phyloP scores from a whole-genome alignment of 495 filamentous ascomycete genomes.

The Xylaria sp. region DNA sequence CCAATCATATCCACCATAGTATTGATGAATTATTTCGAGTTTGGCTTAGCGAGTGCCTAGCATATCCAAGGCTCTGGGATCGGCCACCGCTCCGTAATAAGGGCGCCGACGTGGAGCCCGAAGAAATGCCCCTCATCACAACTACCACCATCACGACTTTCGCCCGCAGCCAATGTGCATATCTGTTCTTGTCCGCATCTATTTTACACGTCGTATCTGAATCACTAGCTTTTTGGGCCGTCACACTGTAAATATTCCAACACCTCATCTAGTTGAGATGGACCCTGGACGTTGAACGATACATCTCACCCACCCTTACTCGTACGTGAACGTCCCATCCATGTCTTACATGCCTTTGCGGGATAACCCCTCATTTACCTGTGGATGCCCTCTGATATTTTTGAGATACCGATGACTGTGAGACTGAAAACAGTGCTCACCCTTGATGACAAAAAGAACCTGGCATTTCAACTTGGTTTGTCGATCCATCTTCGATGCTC shows the following conservation, averaged over 20 bases:
- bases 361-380: constrained; percentile 26
- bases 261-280: not conserved
- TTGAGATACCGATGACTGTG: not conserved
- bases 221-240: constrained; percentile 19
- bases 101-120: constrained; percentile 27
- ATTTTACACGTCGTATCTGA: constrained; percentile 20
- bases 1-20: constrained; percentile 2
- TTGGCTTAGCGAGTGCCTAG: constrained; percentile 10
- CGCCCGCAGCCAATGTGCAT: constrained; percentile 25
- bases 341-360: constrained; percentile 26
- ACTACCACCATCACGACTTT: constrained; percentile 22
- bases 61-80: constrained; percentile 27
- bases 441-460: not conserved
- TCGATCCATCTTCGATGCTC: not conserved
- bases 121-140: constrained; percentile 26
- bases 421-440: not conserved
- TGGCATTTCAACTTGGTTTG: not conserved
- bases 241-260: constrained; percentile 17
- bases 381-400: constrained; percentile 6
- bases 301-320: constrained; percentile 18
- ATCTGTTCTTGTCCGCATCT: constrained; percentile 19
- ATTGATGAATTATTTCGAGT: constrained; percentile 4
- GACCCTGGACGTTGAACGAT: constrained; percentile 7
- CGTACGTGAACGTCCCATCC: constrained; percentile 15
- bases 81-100: constrained; percentile 25